phyloP scores from a whole-genome alignment of 2,329 filamentous ascomycete species.

The Atkinsonella texensis region DNA sequence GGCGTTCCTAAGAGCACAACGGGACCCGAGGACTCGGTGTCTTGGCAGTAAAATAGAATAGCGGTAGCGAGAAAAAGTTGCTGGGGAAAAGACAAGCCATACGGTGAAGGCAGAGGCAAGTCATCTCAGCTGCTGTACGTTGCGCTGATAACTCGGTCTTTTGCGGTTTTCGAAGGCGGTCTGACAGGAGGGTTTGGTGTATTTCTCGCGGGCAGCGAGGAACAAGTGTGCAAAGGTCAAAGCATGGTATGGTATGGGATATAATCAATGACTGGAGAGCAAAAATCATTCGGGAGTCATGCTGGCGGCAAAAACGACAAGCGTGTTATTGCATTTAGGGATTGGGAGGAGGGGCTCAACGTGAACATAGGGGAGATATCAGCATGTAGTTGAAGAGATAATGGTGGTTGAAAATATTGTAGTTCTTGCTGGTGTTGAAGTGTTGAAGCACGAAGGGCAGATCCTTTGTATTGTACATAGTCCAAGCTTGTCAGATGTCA shows the following conservation, averaged over 20 bases:
- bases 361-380: background rate
- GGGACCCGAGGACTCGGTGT: no score
- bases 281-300: conserved; percentile 1
- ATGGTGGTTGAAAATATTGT: background rate
- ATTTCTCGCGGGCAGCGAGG: conserved; percentile 3
- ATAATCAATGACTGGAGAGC: background rate
- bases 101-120: background rate
- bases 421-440: background rate
- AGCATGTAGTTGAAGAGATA: background rate
- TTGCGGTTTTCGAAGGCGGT: no score
- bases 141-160: no score
- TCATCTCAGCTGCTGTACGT: no score
- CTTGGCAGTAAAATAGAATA: no score
- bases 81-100: background rate
- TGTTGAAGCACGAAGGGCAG: background rate
- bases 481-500: background rate
- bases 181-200: background rate
- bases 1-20: no score
- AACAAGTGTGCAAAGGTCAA: background rate
- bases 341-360: background rate
- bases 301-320: conserved; percentile 2
- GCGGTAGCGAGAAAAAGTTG: background rate
- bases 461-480: background rate
- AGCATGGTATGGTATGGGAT: background rate
- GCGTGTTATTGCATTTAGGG: conserved; percentile 3